These are phyloP conservation scores for Acrasis kona DNA, from an alignment of 78 protist species.

Conservation along the genomic window DNA sequence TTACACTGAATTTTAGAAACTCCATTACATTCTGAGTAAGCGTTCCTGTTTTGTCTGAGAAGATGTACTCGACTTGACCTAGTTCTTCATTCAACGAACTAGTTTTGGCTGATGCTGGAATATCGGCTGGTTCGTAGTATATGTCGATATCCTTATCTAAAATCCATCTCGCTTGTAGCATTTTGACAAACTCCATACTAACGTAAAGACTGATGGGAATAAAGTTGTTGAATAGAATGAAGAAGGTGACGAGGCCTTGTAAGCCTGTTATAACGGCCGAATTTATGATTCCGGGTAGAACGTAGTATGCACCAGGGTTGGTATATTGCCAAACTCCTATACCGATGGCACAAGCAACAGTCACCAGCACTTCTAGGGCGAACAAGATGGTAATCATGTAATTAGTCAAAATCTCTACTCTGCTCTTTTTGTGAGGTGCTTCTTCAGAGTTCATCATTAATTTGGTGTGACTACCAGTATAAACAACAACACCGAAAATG, in stretches of 20 bases:
- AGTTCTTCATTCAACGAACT: slow-evolving; percentile 78
- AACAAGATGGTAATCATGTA: neutral
- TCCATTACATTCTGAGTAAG: slow-evolving; percentile 38
- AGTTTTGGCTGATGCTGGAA: slow-evolving; percentile 19
- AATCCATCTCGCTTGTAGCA: slow-evolving; percentile 34
- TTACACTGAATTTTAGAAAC: slow-evolving; percentile 34
- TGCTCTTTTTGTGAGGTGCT: neutral
- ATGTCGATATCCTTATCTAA: slow-evolving; percentile 59
- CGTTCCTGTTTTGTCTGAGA: slow-evolving; percentile 71
- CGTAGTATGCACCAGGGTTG: neutral
- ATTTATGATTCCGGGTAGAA: neutral
- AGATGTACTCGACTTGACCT: slow-evolving; percentile 66
- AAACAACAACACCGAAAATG: slow-evolving; percentile 24
- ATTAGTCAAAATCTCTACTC: slow-evolving; percentile 1
- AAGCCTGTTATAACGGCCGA: slow-evolving; percentile 2
- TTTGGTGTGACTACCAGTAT: slow-evolving; percentile 33
- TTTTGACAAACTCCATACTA: slow-evolving; percentile 77
- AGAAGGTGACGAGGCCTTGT: slow-evolving; percentile 43
- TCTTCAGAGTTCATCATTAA: slow-evolving; percentile 6
- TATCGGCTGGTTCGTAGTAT: slow-evolving; percentile 28
- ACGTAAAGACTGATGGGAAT: slow-evolving; percentile 84
- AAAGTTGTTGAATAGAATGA: slow-evolving; percentile 76
- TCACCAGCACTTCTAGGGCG: neutral
- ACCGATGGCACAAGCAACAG: neutral
- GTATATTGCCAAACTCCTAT: neutral